Conservation (phyloP, 306 rosid species). For the Fragaria iinumae region DNA sequence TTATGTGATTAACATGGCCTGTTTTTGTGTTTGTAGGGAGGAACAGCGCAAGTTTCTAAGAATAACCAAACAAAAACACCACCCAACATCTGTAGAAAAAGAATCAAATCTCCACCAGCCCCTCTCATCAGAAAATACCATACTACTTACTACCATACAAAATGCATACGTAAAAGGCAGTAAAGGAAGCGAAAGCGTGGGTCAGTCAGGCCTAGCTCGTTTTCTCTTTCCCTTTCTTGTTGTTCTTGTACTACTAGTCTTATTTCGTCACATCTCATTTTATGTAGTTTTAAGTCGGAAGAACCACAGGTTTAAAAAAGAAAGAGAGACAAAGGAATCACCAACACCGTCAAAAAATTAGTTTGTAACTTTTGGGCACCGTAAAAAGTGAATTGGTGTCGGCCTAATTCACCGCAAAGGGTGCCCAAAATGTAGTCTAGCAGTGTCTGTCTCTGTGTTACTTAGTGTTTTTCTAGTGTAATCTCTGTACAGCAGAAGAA, state of each 20-base stretch:
- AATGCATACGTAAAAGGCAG: conserved; percentile 73
- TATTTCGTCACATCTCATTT: conserved; percentile 26
- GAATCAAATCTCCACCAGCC: conserved; percentile 37
- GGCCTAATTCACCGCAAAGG: conserved; percentile 9
- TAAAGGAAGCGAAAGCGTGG: conserved; percentile 44
- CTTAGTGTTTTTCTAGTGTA: conserved; percentile 30
- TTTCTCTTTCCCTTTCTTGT: conserved; percentile 42
- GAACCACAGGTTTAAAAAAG: conserved; percentile 67
- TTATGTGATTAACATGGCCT: conserved; percentile 8
- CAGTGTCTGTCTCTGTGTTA: conserved; percentile 28
- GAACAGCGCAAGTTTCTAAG: conserved; percentile 11
- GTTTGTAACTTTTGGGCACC: conserved; percentile 43
- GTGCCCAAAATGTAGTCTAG: conserved; percentile 33
- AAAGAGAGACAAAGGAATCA: conserved; percentile 29
- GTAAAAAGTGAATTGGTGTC: conserved; percentile 26
- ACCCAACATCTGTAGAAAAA: conserved; percentile 43
- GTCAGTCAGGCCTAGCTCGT: conserved; percentile 34
- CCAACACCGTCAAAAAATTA: conserved; percentile 37
- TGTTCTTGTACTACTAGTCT: conserved; percentile 43
- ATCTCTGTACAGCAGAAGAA: conserved; percentile 63
- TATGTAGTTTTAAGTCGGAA: conserved; percentile 58
- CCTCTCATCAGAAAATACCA: conserved; percentile 50
- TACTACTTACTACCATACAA: conserved; percentile 81
- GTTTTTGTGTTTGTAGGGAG: conserved; percentile 40
- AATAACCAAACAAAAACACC: conserved; percentile 40